Conservation (phyloP, 2,329 filamentous ascomycete genomes). For the Cercospora beticola region DNA sequence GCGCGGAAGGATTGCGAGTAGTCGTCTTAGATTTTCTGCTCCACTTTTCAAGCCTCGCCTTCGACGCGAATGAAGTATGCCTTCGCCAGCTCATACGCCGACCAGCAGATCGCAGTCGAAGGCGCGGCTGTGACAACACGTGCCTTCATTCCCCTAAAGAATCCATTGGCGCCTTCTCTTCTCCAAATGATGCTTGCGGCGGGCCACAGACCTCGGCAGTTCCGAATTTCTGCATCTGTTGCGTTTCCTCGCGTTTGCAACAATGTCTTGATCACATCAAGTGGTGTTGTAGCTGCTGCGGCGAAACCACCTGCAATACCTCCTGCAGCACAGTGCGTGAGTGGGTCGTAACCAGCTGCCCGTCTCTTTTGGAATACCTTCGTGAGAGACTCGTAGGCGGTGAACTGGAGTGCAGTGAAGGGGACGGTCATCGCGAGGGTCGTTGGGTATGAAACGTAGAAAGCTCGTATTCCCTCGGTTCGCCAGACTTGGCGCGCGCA, state of each 20-base stretch:
- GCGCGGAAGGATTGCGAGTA: background rate
- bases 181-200: conserved; percentile 79
- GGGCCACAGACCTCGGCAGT: conserved; percentile 77
- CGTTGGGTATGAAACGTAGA: conserved; percentile 98
- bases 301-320: conserved; percentile 91
- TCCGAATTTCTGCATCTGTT: conserved; percentile 74
- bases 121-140: conserved; percentile 96
- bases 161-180: conserved; percentile 80
- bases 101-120: conserved; percentile 99
- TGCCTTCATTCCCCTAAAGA: conserved; percentile 89
- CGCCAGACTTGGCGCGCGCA: conserved; percentile 87
- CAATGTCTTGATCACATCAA: conserved; percentile 98
- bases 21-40: background rate
- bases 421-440: conserved; percentile 98
- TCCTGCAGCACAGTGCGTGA: conserved; percentile 90
- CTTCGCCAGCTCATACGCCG: conserved; percentile 67
- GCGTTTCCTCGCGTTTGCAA: conserved; percentile 89
- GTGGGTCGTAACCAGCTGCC: conserved; percentile 70
- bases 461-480: conserved; percentile 83
- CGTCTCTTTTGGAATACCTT: conserved; percentile 75
- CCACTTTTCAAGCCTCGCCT: conserved; percentile 31
- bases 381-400: conserved; percentile 94
- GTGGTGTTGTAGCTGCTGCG: conserved; percentile 87
- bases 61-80: conserved; percentile 59
- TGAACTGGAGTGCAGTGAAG: conserved; percentile 95